phyloP scores from a whole-genome alignment of 2,329 filamentous ascomycete genomes.

The Diplodia corticola region DNA sequence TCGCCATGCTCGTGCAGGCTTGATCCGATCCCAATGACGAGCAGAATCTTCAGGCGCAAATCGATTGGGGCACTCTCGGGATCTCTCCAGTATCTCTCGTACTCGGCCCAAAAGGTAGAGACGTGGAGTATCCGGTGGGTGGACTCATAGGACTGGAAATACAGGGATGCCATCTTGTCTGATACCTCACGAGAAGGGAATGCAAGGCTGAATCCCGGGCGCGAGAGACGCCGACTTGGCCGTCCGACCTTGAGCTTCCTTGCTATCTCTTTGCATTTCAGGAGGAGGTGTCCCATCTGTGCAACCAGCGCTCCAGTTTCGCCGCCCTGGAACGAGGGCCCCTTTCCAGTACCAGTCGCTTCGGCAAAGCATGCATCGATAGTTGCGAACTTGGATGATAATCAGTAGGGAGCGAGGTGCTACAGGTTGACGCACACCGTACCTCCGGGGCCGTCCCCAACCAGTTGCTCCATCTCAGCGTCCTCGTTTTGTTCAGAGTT shows the following conservation, averaged over 20 bases:
- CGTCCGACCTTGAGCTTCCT: not conserved
- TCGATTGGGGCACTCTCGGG: slow-evolving; percentile 24
- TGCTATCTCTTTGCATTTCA: not conserved
- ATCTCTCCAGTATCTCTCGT: slow-evolving; percentile 28
- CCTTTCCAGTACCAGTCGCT: not conserved
- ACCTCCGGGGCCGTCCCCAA: not conserved
- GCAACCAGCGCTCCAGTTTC: not conserved
- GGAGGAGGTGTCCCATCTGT: not conserved
- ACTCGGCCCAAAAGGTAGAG: slow-evolving; percentile 30
- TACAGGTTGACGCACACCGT: not conserved
- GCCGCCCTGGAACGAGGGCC: not conserved
- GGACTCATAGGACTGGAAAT: slow-evolving; percentile 30
- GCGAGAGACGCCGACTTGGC: not conserved
- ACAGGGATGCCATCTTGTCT: slow-evolving; percentile 29
- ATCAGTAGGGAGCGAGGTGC: not conserved
- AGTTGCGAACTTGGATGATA: not conserved
- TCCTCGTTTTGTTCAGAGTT: not conserved
- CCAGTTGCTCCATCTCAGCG: not conserved
- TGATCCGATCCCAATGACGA: slow-evolving; percentile 27
- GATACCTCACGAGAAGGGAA: slow-evolving; percentile 8
- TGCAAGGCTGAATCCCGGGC: not conserved
- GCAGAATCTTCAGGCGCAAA: slow-evolving; percentile 3
- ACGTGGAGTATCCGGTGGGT: slow-evolving; percentile 30
- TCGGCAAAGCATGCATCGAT: not conserved
- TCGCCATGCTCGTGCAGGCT: not conserved